Base-by-base conservation (phyloP, 805 yeast genomes). In the Candida sanyiensis region DNA sequence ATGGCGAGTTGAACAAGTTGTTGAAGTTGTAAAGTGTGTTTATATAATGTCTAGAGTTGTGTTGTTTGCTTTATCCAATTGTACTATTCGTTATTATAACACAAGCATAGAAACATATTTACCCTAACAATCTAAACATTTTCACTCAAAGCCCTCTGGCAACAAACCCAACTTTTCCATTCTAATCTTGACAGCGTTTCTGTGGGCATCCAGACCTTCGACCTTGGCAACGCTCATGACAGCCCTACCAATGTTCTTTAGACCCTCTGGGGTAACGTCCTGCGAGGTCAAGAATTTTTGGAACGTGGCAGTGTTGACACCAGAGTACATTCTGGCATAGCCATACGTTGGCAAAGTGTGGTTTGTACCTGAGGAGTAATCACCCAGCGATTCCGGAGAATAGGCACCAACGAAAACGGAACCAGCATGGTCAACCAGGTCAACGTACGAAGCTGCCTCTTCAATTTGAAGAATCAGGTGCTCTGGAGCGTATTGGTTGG, bases 301-400 rank as follows among this genome's bases (percentile, higher is more conserved):
- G 78, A 86, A 93, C 0, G 97, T 88, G 36, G 88, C 80, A 18
- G 97, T 93, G 67, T 93, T 93, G 40, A 89, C 97, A 45, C 99
- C 99, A 49, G 94, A 81, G 67, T 93, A 93, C 75, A 87, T 94
- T 67, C 88, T 82, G 31, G 99, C 97, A 57, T 90, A 93, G 36
- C 99, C 99, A 58, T 93, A 93, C 0, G 99, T 93, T 43, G 99
- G 99, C 53, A 93, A 73, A 0, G 99, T 93, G 67, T 93, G 99
- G 72, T 93, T 93, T 5, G 99, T 93, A 60, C 99, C 99, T 44
- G 89, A 77, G 0, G 97, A 89, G 67, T 93, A 93, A 66, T 93
- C 99, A 57, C 99, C 99, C 62, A 97, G 89, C 3, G 95, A 83
- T 62, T 93, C 99, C 36, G 99, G 98, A 2, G 96, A 84, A 61